Evolutionary conservation across 768 basidiomycete genomes (phyloP).

Genomic region (Rubroboletus satanas): DNA sequence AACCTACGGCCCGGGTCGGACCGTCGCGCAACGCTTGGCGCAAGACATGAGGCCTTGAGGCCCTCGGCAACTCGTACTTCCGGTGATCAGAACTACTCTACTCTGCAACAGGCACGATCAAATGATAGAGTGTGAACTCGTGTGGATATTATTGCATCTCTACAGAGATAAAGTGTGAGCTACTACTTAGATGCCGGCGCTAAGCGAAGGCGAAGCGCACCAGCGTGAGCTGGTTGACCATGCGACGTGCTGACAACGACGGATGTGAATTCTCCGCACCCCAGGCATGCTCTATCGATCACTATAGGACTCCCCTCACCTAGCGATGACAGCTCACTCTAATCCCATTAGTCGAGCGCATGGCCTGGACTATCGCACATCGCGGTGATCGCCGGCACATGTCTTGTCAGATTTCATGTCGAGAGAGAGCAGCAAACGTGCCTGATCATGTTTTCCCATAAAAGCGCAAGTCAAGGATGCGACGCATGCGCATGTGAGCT

Average conservation of each 20-base stretch:
- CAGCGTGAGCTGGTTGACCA: no score
- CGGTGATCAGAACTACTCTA: not conserved
- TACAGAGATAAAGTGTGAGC: not conserved
- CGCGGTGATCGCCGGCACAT: no score
- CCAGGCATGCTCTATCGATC: no score
- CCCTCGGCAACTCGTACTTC: not conserved
- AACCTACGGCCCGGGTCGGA: not conserved
- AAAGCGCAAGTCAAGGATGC: constrained; percentile 4
- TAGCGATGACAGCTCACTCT: no score
- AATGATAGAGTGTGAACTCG: not conserved
- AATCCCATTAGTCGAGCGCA: no score
- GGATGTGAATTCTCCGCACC: no score
- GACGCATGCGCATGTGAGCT: constrained; percentile 4
- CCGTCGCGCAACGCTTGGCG: not conserved
- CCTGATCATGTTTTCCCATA: not conserved
- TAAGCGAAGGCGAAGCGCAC: not conserved
- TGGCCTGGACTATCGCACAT: no score
- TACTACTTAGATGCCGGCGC: not conserved
- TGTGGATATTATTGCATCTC: not conserved
- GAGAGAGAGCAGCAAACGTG: no score
- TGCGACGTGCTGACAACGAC: no score
- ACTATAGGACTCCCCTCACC: no score
- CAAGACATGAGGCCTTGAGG: not conserved
- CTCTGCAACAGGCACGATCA: not conserved
- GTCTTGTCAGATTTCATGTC: no score